A percentile compares a stretch with the other conserved stretches of the same genome.
These are phyloP conservation scores for Chenopodium suecicum DNA, from an alignment of 148 eudicot genomes.

Conservation along the genomic window DNA sequence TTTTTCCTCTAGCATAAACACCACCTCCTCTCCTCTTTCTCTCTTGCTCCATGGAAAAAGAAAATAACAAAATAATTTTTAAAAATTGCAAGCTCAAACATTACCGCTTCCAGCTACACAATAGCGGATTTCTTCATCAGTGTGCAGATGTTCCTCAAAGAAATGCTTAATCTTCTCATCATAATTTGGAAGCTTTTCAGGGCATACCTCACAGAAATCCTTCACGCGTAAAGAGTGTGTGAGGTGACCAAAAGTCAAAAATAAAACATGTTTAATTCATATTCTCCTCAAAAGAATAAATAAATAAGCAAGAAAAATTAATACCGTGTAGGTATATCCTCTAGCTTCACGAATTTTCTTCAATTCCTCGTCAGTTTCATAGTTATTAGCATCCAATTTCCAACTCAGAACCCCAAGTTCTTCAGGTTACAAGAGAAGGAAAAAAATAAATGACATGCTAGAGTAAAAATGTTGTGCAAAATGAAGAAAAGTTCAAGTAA, in stretches of 20 bases:
- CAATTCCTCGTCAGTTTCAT: slow-evolving; percentile 87
- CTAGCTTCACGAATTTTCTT: slow-evolving; percentile 79
- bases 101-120: slow-evolving; percentile 92
- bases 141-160: slow-evolving; percentile 91
- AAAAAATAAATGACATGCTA: background rate
- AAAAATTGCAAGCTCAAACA: slow-evolving; percentile 9
- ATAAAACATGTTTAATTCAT: background rate
- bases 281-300: background rate
- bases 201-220: slow-evolving; percentile 90
- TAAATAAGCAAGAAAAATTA: background rate
- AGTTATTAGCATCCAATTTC: slow-evolving; percentile 87
- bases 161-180: slow-evolving; percentile 84
- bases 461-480: background rate
- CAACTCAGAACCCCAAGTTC: slow-evolving; percentile 93
- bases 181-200: slow-evolving; percentile 84
- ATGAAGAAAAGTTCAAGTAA: background rate
- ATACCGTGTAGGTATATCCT: slow-evolving; percentile 86
- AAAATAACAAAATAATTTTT: background rate
- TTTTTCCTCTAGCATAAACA: background rate
- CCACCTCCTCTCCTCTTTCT: background rate
- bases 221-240: slow-evolving; percentile 20
- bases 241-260: background rate
- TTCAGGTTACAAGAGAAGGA: slow-evolving; percentile 20
- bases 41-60: background rate
- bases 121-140: slow-evolving; percentile 98